phyloP scores from a whole-genome alignment of 2,329 filamentous ascomycete genomes.

The Neonectria coccinea region DNA sequence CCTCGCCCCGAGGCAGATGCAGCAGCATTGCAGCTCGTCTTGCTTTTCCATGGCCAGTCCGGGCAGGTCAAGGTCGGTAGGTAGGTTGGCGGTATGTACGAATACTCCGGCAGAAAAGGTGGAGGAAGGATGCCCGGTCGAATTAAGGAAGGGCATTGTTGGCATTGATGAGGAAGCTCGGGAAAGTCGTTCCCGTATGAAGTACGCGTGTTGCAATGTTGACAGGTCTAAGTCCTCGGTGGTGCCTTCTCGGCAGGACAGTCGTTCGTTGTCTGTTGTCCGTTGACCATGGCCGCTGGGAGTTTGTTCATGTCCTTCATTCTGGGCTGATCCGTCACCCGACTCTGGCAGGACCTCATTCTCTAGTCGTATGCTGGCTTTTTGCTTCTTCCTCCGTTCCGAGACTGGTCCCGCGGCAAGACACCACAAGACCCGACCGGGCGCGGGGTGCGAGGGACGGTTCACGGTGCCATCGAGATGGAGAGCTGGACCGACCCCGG shows the following conservation, averaged over 20 bases:
- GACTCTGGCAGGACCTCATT: constrained; percentile 39
- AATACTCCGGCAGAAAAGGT: not conserved
- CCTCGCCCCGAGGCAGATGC: not conserved
- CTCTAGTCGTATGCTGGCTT: constrained; percentile 41
- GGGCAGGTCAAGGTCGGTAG: constrained; percentile 1
- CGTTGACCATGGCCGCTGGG: constrained; percentile 30
- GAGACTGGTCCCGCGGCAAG: constrained; percentile 41
- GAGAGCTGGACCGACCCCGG: constrained; percentile 24
- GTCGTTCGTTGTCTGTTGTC: constrained; percentile 39
- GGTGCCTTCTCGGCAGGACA: constrained; percentile 17
- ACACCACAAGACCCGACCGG: constrained; percentile 25
- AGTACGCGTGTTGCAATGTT: constrained; percentile 10
- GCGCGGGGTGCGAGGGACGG: constrained; percentile 13
- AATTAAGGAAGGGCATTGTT: not conserved
- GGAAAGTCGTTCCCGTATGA: constrained; percentile 8
- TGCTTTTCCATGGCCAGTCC: constrained; percentile 2
- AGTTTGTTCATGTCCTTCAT: constrained; percentile 31
- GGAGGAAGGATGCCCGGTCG: not conserved
- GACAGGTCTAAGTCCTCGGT: constrained; percentile 21
- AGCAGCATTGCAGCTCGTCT: constrained; percentile 7
- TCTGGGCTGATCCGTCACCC: constrained; percentile 48
- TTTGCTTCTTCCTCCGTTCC: constrained; percentile 38
- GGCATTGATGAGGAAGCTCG: not conserved
- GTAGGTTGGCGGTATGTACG: not conserved
- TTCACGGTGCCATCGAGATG: constrained; percentile 37